phyloP scores from a whole-genome alignment of 768 basidiomycete species.

The Tulasnella sp. region DNA sequence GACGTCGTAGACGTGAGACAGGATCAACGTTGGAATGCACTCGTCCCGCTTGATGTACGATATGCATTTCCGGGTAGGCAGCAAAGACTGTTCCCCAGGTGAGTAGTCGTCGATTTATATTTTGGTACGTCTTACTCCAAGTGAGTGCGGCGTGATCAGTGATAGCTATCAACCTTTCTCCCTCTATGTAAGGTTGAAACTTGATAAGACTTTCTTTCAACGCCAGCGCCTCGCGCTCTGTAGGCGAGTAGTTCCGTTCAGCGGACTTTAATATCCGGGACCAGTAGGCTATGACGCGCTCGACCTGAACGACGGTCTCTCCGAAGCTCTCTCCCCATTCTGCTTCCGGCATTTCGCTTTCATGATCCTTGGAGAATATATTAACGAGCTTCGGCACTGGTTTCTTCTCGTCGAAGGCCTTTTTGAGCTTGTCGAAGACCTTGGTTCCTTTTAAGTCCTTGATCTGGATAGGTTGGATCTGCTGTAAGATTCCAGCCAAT shows the following conservation, averaged over 20 bases:
- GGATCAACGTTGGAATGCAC: slow-evolving; percentile 34
- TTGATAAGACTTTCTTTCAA: slow-evolving; percentile 30
- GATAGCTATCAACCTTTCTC: slow-evolving; percentile 22
- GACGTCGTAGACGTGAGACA: slow-evolving; percentile 23
- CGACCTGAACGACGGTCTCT: slow-evolving; percentile 25
- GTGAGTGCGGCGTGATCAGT: slow-evolving; percentile 24
- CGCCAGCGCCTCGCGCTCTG: slow-evolving; percentile 31
- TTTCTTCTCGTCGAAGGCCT: slow-evolving; percentile 12
- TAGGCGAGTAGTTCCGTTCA: slow-evolving; percentile 29
- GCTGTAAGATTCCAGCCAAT: slow-evolving; percentile 25
- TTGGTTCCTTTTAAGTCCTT: slow-evolving; percentile 20
- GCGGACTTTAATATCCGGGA: slow-evolving; percentile 24
- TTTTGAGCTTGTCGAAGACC: slow-evolving; percentile 16
- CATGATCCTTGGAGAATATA: slow-evolving; percentile 15
- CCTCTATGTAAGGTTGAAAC: slow-evolving; percentile 30
- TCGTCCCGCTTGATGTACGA: slow-evolving; percentile 30
- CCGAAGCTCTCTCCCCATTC: slow-evolving; percentile 23
- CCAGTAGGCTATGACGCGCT: slow-evolving; percentile 26
- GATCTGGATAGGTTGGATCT: slow-evolving; percentile 20
- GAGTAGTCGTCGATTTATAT: slow-evolving; percentile 27
- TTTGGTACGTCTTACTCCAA: slow-evolving; percentile 31
- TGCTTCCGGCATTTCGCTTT: slow-evolving; percentile 22
- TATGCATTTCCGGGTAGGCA: slow-evolving; percentile 28
- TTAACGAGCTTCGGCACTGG: slow-evolving; percentile 14
- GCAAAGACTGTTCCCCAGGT: slow-evolving; percentile 19